Conservation (phyloP, 495 filamentous ascomycete species). For the Pseudomonodictys pantanalensis region DNA sequence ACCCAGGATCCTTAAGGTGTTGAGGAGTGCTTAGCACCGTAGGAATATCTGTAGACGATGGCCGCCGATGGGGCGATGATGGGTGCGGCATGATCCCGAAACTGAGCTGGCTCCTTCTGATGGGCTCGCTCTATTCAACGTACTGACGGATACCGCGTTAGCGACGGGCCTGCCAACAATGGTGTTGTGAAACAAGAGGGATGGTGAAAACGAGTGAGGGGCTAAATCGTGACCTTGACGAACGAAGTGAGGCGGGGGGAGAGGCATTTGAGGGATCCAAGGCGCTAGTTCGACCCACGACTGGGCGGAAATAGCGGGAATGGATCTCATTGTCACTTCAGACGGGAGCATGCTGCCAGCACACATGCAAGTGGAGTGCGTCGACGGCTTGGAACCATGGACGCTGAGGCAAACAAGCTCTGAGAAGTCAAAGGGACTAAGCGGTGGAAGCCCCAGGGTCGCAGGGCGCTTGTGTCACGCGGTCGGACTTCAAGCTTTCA, state of each 20-base stretch:
- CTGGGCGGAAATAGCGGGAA: constrained; percentile 19
- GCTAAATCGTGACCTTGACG: constrained; percentile 15
- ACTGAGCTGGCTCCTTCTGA: constrained; percentile 21
- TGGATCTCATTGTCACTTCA: constrained; percentile 27
- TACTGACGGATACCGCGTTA: constrained; percentile 9
- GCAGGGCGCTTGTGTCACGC: background rate
- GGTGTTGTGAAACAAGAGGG: constrained; percentile 26
- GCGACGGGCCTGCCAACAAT: constrained; percentile 29
- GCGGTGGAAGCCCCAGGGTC: background rate
- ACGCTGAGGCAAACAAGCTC: no score
- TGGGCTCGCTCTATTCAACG: constrained; percentile 1
- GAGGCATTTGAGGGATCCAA: constrained; percentile 31
- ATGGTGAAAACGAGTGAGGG: constrained; percentile 14
- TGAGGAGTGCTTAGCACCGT: background rate
- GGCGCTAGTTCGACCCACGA: no score
- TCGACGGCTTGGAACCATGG: no score
- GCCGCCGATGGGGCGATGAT: constrained; percentile 26
- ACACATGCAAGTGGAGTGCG: constrained; percentile 20
- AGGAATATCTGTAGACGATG: constrained; percentile 11
- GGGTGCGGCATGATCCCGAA: constrained; percentile 23
- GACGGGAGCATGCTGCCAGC: constrained; percentile 30
- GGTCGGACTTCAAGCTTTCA: background rate
- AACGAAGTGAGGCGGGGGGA: constrained; percentile 27
- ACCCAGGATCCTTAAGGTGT: constrained; percentile 9
- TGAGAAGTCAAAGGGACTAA: background rate